A percentile compares a stretch with the other conserved stretches of the same genome.
Evolutionary conservation across 139 green algal genomes (phyloP).

Genomic region (Mesostigma viride): DNA sequence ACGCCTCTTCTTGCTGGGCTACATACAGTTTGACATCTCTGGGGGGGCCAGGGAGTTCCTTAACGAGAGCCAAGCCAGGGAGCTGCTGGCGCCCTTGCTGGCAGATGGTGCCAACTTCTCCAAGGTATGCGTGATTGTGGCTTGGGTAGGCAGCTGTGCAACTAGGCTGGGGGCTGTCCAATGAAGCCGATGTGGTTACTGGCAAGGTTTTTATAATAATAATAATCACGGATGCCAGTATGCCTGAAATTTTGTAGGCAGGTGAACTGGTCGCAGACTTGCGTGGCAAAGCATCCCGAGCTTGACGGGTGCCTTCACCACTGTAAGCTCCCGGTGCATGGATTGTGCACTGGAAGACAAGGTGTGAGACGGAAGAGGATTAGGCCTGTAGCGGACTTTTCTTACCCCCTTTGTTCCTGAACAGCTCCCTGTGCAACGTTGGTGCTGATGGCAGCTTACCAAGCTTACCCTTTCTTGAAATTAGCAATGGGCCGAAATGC

Average conservation of each 20-base stretch:
- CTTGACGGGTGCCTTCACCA: too few species aligned
- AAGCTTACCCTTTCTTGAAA: too few species aligned
- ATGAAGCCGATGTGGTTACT: background rate
- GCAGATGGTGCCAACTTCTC: constrained; percentile 37
- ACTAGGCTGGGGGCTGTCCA: background rate
- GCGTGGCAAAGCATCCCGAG: too few species aligned
- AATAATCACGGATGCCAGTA: background rate
- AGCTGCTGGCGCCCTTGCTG: constrained; percentile 58
- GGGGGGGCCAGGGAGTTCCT: constrained; percentile 71
- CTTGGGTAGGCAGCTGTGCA: background rate
- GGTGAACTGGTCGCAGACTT: too few species aligned
- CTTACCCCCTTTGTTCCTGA: too few species aligned
- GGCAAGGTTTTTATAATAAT: background rate
- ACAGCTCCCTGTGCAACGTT: too few species aligned
- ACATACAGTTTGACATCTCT: constrained; percentile 56
- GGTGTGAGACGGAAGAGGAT: too few species aligned
- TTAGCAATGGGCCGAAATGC: too few species aligned
- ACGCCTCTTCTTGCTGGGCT: background rate
- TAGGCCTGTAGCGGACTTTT: too few species aligned
- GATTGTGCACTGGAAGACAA: too few species aligned
- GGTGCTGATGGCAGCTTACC: too few species aligned
- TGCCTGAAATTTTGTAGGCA: background rate
- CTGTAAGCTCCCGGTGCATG: too few species aligned
- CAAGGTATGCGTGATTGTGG: constrained; percentile 37
- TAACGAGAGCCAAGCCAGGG: constrained; percentile 49